phyloP scores from a whole-genome alignment of 768 basidiomycete species.

The Mycena vitilis region DNA sequence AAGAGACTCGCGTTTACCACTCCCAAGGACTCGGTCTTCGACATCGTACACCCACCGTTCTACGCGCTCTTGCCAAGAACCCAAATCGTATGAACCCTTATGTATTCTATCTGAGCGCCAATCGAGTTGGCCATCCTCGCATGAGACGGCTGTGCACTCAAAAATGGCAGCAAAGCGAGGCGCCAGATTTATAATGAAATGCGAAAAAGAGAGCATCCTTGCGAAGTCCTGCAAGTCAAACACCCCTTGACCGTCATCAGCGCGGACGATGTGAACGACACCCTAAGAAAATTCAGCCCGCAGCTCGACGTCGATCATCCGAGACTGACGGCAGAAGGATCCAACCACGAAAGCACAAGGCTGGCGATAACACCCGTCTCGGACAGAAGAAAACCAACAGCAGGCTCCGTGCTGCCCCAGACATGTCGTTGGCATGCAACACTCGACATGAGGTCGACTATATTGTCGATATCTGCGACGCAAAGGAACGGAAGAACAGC shows the following conservation, averaged over 20 bases:
- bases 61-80: constrained; percentile 2
- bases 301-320: too few relatives aligned
- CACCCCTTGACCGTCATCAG: too few relatives aligned
- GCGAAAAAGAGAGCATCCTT: too few relatives aligned
- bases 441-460: constrained; percentile 23
- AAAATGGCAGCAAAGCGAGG: constrained; percentile 1
- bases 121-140: constrained; percentile 19
- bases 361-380: not conserved
- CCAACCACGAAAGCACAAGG: too few relatives aligned
- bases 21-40: not conserved
- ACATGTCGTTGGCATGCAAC: constrained; percentile 19
- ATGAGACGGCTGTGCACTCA: constrained; percentile 11
- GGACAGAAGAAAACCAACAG: constrained; percentile 1
- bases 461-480: constrained; percentile 14
- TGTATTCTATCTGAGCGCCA: constrained; percentile 23
- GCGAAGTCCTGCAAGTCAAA: too few relatives aligned
- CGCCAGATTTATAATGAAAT: constrained; percentile 10
- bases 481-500: constrained; percentile 15
- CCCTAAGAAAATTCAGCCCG: too few relatives aligned
- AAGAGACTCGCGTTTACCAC: constrained; percentile 7
- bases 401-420: constrained; percentile 13
- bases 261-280: not conserved
- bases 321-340: too few relatives aligned
- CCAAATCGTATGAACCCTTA: not conserved
- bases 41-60: constrained; percentile 18